phyloP scores from a whole-genome alignment of 2,329 filamentous ascomycete genomes.

The Arthroderma sp. region DNA sequence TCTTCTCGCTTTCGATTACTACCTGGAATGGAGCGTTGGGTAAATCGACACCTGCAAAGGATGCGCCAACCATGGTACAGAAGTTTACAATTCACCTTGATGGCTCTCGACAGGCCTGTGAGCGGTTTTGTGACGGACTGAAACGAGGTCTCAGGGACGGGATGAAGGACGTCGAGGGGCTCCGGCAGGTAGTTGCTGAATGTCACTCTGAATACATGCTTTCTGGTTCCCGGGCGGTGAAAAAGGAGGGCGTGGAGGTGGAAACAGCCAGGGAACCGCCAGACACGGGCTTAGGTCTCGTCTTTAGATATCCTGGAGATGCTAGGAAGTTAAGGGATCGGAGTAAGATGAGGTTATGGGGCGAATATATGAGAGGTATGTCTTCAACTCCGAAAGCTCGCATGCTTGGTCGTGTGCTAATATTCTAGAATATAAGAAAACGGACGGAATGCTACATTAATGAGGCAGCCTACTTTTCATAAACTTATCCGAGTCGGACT shows the following conservation, averaged over 20 bases:
- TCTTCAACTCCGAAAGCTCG: neutral
- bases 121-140: slow-evolving; percentile 89
- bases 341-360: slow-evolving; percentile 96
- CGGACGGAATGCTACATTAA: slow-evolving; percentile 78
- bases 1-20: slow-evolving; percentile 86
- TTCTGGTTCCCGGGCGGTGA: slow-evolving; percentile 30
- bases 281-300: slow-evolving; percentile 85
- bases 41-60: slow-evolving; percentile 30
- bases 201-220: slow-evolving; percentile 86
- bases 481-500: slow-evolving; percentile 92
- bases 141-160: slow-evolving; percentile 80
- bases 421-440: slow-evolving; percentile 50
- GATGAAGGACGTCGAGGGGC: slow-evolving; percentile 74
- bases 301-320: slow-evolving; percentile 92
- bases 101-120: slow-evolving; percentile 76
- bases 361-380: slow-evolving; percentile 67
- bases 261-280: slow-evolving; percentile 47
- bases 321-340: slow-evolving; percentile 84
- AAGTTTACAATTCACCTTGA: slow-evolving; percentile 85
- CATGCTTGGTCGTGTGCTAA: slow-evolving; percentile 3
- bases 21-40: slow-evolving; percentile 69
- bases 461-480: slow-evolving; percentile 94
- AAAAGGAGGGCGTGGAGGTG: slow-evolving; percentile 42
- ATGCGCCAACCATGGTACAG: slow-evolving; percentile 50
- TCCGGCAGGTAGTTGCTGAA: slow-evolving; percentile 66